These are phyloP conservation scores for Fusarium sp. DNA, from an alignment of 2,329 filamentous ascomycete genomes.

Conservation along the genomic window DNA sequence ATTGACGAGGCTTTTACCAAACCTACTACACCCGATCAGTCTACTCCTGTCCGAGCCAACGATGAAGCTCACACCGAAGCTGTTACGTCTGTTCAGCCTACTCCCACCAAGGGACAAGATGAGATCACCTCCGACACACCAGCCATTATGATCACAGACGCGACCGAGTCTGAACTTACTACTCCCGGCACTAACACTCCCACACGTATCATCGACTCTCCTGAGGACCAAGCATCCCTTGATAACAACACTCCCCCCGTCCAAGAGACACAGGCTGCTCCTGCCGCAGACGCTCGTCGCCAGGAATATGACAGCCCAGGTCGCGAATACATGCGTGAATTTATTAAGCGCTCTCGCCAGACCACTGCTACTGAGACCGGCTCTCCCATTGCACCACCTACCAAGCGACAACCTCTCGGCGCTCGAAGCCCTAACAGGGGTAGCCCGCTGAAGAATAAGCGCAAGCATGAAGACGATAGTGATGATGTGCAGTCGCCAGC, in stretches of 20 bases:
- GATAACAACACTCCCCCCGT: slow-evolving; percentile 3
- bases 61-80: neutral
- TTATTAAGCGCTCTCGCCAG: slow-evolving; percentile 55
- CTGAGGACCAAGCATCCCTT: neutral
- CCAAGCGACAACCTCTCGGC: slow-evolving; percentile 53
- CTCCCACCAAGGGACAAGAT: slow-evolving; percentile 4
- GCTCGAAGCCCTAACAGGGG: slow-evolving; percentile 56
- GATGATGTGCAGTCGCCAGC: slow-evolving; percentile 40
- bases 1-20: no score
- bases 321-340: slow-evolving; percentile 55
- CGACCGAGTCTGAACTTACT: slow-evolving; percentile 3
- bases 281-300: slow-evolving; percentile 6
- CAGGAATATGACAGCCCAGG: slow-evolving; percentile 54
- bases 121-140: neutral
- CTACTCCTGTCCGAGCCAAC: no score
- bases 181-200: slow-evolving; percentile 3
- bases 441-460: slow-evolving; percentile 54
- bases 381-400: slow-evolving; percentile 51
- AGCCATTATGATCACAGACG: slow-evolving; percentile 11
- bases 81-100: slow-evolving; percentile 17
- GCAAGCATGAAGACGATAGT: slow-evolving; percentile 50
- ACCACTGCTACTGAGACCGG: slow-evolving; percentile 51
- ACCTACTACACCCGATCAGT: no score
- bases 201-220: neutral
- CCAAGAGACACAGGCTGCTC: slow-evolving; percentile 22